Percentiles rank a stretch among this genome's conserved stretches.
phyloP scores from a whole-genome alignment of 495 filamentous ascomycete species.

The Neurospora intermedia region DNA sequence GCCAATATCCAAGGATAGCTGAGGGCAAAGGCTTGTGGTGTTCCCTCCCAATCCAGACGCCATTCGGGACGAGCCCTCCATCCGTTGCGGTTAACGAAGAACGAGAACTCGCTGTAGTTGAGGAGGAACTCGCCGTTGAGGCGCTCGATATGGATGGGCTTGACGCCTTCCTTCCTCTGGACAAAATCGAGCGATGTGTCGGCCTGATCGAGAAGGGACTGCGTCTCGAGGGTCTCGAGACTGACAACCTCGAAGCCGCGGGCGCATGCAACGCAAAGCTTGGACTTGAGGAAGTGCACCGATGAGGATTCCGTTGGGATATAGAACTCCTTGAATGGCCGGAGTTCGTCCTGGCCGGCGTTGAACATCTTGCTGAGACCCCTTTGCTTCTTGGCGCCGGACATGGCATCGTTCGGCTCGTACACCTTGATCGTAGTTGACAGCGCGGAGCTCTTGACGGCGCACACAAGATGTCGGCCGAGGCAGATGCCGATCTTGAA shows the following conservation, averaged over 20 bases:
- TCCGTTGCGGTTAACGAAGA: slow-evolving; percentile 97
- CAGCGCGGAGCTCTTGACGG: slow-evolving; percentile 80
- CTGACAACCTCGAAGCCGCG: slow-evolving; percentile 95
- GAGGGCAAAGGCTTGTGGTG: slow-evolving; percentile 79
- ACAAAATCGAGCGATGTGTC: slow-evolving; percentile 98
- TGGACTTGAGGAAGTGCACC: slow-evolving; percentile 94
- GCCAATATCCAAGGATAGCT: slow-evolving; percentile 93
- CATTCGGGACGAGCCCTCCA: slow-evolving; percentile 95
- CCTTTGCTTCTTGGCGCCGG: slow-evolving; percentile 80
- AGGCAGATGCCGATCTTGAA: slow-evolving; percentile 96
- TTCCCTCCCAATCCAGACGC: slow-evolving; percentile 96
- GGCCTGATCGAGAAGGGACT: slow-evolving; percentile 92
- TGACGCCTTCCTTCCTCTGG: slow-evolving; percentile 78
- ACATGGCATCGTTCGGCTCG: slow-evolving; percentile 87
- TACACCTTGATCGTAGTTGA: slow-evolving; percentile 95
- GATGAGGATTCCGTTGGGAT: slow-evolving; percentile 93
- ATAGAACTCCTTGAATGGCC: slow-evolving; percentile 98
- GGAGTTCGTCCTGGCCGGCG: slow-evolving; percentile 83
- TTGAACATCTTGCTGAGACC: slow-evolving; percentile 93
- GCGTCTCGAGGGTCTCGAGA: slow-evolving; percentile 93
- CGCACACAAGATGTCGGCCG: slow-evolving; percentile 87
- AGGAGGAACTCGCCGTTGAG: slow-evolving; percentile 94
- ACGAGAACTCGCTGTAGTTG: slow-evolving; percentile 96
- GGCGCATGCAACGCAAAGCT: slow-evolving; percentile 90
- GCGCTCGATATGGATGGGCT: slow-evolving; percentile 96